Percentiles rank a stretch among this genome's conserved stretches.
These are phyloP conservation scores for Pseudocercospora pini-densiflorae DNA, from an alignment of 2,329 filamentous ascomycete species.

Conservation along the genomic window DNA sequence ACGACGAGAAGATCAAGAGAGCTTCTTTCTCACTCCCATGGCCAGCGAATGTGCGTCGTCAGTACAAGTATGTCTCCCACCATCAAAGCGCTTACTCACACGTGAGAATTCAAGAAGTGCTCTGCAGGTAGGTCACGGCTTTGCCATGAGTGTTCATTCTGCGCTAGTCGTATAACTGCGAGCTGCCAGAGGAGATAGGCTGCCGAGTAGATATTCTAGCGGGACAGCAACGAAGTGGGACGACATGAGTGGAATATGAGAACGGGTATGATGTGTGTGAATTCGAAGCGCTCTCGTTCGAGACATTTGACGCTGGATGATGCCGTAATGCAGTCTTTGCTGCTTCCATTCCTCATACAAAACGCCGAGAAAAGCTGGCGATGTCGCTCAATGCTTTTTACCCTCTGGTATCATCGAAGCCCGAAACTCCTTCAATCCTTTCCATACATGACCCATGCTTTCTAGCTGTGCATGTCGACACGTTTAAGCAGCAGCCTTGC, in stretches of 20 bases:
- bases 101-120: constrained; percentile 64
- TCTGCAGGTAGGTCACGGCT: constrained; percentile 76
- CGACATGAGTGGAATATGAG: constrained; percentile 10
- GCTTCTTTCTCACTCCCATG: no score
- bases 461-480: constrained; percentile 11
- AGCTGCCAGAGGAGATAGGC: constrained; percentile 69
- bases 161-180: constrained; percentile 94
- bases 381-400: constrained; percentile 1
- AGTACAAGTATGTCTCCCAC: constrained; percentile 68
- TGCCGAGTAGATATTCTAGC: constrained; percentile 90
- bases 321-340: constrained; percentile 7
- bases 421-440: constrained; percentile 10
- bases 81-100: constrained; percentile 82
- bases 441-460: constrained; percentile 16
- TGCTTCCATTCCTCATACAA: constrained; percentile 4
- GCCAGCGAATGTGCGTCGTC: background rate
- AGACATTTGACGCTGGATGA: constrained; percentile 13
- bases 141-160: constrained; percentile 67
- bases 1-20: no score
- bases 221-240: constrained; percentile 42
- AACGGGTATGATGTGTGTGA: constrained; percentile 8
- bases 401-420: constrained; percentile 9
- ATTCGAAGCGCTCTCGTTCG: constrained; percentile 19
- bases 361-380: constrained; percentile 7
- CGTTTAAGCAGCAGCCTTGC: constrained; percentile 18